These are phyloP conservation scores for Pseudogymnoascus sp. DNA, from an alignment of 2,329 filamentous ascomycete species.

Conservation along the genomic window DNA sequence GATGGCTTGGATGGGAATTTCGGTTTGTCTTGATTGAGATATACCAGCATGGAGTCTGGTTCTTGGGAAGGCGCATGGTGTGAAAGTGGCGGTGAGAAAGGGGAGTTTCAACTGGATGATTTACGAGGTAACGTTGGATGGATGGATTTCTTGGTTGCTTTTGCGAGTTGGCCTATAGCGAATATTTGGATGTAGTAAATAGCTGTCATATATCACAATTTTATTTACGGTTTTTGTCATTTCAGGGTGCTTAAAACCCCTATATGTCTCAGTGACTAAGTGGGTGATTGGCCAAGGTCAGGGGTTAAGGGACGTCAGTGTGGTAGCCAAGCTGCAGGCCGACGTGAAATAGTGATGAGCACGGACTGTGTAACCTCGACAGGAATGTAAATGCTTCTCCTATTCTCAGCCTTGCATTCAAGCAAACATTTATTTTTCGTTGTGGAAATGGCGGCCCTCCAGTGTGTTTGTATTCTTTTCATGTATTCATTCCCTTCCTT, in stretches of 20 bases:
- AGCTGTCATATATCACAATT: conserved; percentile 7
- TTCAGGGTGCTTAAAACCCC: neutral
- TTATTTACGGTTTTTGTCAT: neutral
- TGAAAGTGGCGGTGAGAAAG: neutral
- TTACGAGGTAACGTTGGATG: neutral
- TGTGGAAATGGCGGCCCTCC: neutral
- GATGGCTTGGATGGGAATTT: conserved; percentile 36
- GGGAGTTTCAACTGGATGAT: neutral
- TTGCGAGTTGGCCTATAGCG: neutral
- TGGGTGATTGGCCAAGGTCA: neutral
- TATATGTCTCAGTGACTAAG: neutral
- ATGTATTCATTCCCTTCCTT: neutral
- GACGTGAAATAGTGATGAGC: neutral
- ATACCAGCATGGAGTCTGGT: neutral
- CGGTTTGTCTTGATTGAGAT: conserved; percentile 30
- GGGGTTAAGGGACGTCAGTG: neutral
- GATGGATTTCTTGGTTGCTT: neutral
- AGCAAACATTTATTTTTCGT: neutral
- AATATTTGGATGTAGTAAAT: neutral
- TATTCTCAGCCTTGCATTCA: neutral
- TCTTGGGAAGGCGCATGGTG: neutral
- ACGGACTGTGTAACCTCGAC: neutral
- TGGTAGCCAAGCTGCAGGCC: neutral
- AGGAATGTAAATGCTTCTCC: neutral
- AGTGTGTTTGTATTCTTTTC: neutral